phyloP scores from a whole-genome alignment of 139 green algal species.

The Chlamydomonas applanata region DNA sequence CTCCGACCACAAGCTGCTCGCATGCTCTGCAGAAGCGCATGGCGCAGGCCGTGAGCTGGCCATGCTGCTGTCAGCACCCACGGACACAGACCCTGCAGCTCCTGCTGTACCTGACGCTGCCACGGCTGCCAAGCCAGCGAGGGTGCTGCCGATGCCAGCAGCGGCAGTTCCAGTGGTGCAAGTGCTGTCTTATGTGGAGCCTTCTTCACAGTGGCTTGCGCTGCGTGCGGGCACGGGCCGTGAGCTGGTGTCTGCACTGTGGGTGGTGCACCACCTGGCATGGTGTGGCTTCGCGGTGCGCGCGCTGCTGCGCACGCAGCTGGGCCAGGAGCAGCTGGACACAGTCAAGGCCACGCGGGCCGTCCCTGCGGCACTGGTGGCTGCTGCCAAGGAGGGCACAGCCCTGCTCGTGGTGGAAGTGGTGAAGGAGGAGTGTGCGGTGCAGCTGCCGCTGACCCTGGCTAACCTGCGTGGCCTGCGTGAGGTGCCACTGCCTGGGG shows the following conservation, averaged over 20 bases:
- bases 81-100: too few species aligned
- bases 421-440: constrained; percentile 15
- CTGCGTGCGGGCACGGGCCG: background rate
- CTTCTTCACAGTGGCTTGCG: constrained; percentile 13
- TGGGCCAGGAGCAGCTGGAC: background rate
- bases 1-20: constrained; percentile 5
- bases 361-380: too few species aligned
- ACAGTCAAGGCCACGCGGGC: background rate
- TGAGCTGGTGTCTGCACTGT: constrained; percentile 12
- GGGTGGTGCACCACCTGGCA: constrained; percentile 16
- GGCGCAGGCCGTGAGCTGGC: constrained; percentile 1
- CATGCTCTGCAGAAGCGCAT: constrained; percentile 8
- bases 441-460: constrained; percentile 18
- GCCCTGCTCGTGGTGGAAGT: constrained; percentile 10
- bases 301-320: constrained; percentile 7
- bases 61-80: too few species aligned
- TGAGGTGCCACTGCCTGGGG: too few species aligned
- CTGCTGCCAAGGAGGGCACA: background rate
- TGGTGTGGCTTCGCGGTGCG: constrained; percentile 26
- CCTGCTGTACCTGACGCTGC: too few species aligned
- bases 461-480: too few species aligned
- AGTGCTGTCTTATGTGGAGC: constrained; percentile 1
- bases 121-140: too few species aligned
- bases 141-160: too few species aligned
- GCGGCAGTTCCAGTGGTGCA: background rate